phyloP scores from a whole-genome alignment of 306 rosid species.

The Corylus avellana region DNA sequence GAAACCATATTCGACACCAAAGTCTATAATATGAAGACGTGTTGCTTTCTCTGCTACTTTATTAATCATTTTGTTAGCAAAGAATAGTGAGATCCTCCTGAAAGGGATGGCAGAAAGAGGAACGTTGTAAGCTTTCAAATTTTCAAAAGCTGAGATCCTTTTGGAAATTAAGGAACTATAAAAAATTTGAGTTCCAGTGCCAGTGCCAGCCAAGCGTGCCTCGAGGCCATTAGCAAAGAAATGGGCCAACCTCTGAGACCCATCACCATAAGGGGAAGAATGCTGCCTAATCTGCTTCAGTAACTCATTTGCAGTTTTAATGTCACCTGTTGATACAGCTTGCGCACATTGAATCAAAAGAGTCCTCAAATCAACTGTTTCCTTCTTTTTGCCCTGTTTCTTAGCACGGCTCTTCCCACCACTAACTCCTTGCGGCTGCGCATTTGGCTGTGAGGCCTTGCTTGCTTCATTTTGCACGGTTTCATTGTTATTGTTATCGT shows the following conservation, averaged over 20 bases:
- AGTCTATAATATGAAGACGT: slow-evolving; percentile 60
- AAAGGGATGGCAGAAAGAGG: slow-evolving; percentile 51
- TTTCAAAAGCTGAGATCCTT: slow-evolving; percentile 10
- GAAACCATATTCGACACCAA: slow-evolving; percentile 73
- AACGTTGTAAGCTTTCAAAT: slow-evolving; percentile 60
- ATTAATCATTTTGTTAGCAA: slow-evolving; percentile 40
- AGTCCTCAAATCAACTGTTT: slow-evolving; percentile 56
- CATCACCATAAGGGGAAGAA: slow-evolving; percentile 40
- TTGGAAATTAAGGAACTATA: not conserved
- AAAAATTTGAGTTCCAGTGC: slow-evolving; percentile 35
- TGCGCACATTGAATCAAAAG: slow-evolving; percentile 69
- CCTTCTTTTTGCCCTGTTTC: slow-evolving; percentile 44
- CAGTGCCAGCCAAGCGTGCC: slow-evolving; percentile 65
- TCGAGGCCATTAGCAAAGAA: slow-evolving; percentile 66
- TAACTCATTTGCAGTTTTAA: slow-evolving; percentile 54
- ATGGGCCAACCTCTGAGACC: slow-evolving; percentile 64
- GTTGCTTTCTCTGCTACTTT: slow-evolving; percentile 42
- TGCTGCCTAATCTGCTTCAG: slow-evolving; percentile 69
- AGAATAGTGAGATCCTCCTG: slow-evolving; percentile 43
- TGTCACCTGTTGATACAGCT: slow-evolving; percentile 54
- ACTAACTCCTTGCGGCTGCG: slow-evolving; percentile 16
- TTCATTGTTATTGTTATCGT: slow-evolving; percentile 1
- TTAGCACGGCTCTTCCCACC: slow-evolving; percentile 38
- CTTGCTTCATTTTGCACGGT: slow-evolving; percentile 7
- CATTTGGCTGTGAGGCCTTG: slow-evolving; percentile 24